Evolutionary conservation across 352 stramenopile species (phyloP).

Genomic region (Phytopythium sindhum): DNA sequence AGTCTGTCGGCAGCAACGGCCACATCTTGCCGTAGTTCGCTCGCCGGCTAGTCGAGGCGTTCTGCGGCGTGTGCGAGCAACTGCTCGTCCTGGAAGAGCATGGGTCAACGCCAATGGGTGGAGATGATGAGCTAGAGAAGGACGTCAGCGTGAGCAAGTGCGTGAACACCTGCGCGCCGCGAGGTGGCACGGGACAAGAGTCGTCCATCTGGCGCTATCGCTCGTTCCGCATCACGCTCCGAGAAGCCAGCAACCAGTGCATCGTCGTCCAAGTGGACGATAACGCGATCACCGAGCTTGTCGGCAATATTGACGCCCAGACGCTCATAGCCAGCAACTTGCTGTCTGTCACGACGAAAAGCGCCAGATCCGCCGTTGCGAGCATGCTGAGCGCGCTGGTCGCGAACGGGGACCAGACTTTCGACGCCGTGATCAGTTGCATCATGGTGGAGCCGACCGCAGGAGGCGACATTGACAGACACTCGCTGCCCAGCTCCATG

Average conservation of each 20-base stretch:
- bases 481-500: slow-evolving; percentile 4
- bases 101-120: neutral
- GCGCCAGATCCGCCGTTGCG: slow-evolving; percentile 22
- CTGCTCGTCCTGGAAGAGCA: slow-evolving; percentile 12
- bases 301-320: slow-evolving; percentile 50
- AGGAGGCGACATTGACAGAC: slow-evolving; percentile 9
- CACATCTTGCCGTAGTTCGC: slow-evolving; percentile 26
- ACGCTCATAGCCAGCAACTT: slow-evolving; percentile 14
- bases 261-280: slow-evolving; percentile 32
- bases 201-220: slow-evolving; percentile 42
- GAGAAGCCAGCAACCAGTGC: slow-evolving; percentile 25
- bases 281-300: slow-evolving; percentile 27
- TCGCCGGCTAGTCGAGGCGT: slow-evolving; percentile 36
- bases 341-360: slow-evolving; percentile 7
- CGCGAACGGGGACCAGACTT: slow-evolving; percentile 29
- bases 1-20: slow-evolving; percentile 22
- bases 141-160: slow-evolving; percentile 14
- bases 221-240: slow-evolving; percentile 36
- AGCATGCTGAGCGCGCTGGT: slow-evolving; percentile 36
- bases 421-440: slow-evolving; percentile 29
- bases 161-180: slow-evolving; percentile 28
- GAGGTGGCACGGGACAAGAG: slow-evolving; percentile 11
- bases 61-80: slow-evolving; percentile 40
- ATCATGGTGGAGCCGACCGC: slow-evolving; percentile 11
- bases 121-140: neutral